Evolutionary conservation across 805 yeast species (phyloP).

Genomic region (Yarrowia bubula): DNA sequence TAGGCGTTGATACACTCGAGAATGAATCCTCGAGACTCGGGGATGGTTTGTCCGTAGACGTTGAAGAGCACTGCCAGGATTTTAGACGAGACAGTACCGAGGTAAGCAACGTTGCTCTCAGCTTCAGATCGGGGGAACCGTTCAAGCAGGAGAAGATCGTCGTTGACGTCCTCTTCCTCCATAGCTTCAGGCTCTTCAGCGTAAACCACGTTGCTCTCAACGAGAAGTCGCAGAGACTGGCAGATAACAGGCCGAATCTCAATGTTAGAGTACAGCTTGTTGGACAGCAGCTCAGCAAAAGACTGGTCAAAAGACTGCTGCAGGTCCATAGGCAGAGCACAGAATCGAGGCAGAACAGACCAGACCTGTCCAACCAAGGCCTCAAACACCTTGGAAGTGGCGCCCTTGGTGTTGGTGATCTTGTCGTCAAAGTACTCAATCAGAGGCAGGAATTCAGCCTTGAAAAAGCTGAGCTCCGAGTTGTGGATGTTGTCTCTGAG

Average conservation of each 20-base stretch:
- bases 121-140: constrained; percentile 60
- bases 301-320: constrained; percentile 60
- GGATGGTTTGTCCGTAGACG: constrained; percentile 83
- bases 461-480: constrained; percentile 65
- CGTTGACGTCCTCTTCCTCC: constrained; percentile 40
- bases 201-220: constrained; percentile 69
- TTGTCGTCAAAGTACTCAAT: constrained; percentile 36
- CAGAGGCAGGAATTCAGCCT: constrained; percentile 63
- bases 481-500: constrained; percentile 80
- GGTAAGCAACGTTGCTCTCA: constrained; percentile 55
- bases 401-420: constrained; percentile 34
- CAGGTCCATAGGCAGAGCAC: constrained; percentile 81
- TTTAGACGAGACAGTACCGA: constrained; percentile 62
- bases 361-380: constrained; percentile 90
- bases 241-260: constrained; percentile 80
- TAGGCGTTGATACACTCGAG: constrained; percentile 83
- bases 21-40: constrained; percentile 79
- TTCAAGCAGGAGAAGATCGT: constrained; percentile 58
- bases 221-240: constrained; percentile 72
- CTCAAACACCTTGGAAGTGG: constrained; percentile 72
- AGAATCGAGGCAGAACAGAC: constrained; percentile 85
- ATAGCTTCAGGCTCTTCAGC: constrained; percentile 49
- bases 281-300: constrained; percentile 76
- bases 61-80: constrained; percentile 84
- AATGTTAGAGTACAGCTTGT: constrained; percentile 68